Base-by-base conservation (phyloP, 257 asterid species). In the Penstemon eatonii region DNA sequence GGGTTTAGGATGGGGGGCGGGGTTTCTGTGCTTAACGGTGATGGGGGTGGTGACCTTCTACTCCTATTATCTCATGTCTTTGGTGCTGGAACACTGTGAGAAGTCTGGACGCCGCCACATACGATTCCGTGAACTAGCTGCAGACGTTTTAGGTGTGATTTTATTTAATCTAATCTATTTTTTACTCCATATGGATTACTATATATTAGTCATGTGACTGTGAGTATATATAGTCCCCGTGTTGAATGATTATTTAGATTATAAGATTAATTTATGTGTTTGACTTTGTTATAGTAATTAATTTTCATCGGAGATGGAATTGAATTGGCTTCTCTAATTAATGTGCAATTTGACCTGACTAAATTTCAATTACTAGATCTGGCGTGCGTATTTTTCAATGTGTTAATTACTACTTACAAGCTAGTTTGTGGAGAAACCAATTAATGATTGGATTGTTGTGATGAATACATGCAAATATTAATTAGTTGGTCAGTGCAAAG, bases 61-160 rank as follows among this genome's bases (percentile, higher is more conserved):
- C 84, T 75, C 99, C n/a, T 91, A 94, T 69, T 89, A 85, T 61
- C 88, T 94, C 60, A 82, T 94, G 99, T 94, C 99, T 0, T 74
- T 82, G 69, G 97, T 94, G 74, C 96, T 94, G 54, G 97, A 94
- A 11, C 96, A 87, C 88, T 94, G 99, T 62, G 99, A 94, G 84
- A 89, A 89, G 80, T 74, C 84, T 5, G 99, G 99, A 1, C 95
- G 93, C 53, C 95, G 99, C 70, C 99, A 94, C 71, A 94, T 94
- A 55, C 85, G 99, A 6, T 94, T 94, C 93, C 82, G 97, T 8
- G 99, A 94, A 59, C 95, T 91, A 44, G 99, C 99, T 5, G 97
- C 99, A 5, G 99, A 94, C 36, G 95, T 89, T 12, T 81, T 94
- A 70, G 99, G 99, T 87, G 41, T 0, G 72, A 60, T n/a, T 9